phyloP scores from a whole-genome alignment of 768 basidiomycete genomes.

The Tulasnella calospora region DNA sequence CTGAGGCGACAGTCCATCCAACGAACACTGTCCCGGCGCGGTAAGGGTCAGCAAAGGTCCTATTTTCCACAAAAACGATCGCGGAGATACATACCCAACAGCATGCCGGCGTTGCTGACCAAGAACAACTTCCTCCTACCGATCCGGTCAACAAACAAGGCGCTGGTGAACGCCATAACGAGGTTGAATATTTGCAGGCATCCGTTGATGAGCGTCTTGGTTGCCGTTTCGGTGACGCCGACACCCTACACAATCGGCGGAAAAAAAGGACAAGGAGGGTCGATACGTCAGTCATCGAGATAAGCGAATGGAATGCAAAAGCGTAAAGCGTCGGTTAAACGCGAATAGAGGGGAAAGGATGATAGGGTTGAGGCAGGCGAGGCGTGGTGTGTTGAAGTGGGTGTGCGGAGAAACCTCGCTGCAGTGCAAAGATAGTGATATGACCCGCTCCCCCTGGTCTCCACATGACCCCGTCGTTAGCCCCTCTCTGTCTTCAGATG shows the following conservation, averaged over 20 bases:
- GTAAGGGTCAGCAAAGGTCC: not conserved
- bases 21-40: slow-evolving; percentile 44
- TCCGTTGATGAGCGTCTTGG: slow-evolving; percentile 60
- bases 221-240: slow-evolving; percentile 52
- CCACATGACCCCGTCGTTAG: not conserved
- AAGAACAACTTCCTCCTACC: slow-evolving; percentile 69
- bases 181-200: slow-evolving; percentile 65
- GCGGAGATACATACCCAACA: slow-evolving; percentile 43
- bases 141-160: slow-evolving; percentile 59
- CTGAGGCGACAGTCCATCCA: slow-evolving; percentile 52
- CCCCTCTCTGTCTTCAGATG: slow-evolving; percentile 4
- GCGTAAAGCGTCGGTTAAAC: not conserved
- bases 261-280: not conserved
- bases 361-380: not conserved
- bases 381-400: not conserved
- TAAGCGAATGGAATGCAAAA: not conserved
- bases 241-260: slow-evolving; percentile 39
- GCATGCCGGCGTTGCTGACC: slow-evolving; percentile 56
- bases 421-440: not conserved
- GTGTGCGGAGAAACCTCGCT: not conserved
- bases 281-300: not conserved
- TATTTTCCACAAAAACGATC: not conserved
- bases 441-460: not conserved
- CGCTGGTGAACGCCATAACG: slow-evolving; percentile 49
- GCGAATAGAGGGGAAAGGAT: not conserved